Conservation (phyloP, 176 grass and related monocot species). For the Miscanthus lutarioriparius region DNA sequence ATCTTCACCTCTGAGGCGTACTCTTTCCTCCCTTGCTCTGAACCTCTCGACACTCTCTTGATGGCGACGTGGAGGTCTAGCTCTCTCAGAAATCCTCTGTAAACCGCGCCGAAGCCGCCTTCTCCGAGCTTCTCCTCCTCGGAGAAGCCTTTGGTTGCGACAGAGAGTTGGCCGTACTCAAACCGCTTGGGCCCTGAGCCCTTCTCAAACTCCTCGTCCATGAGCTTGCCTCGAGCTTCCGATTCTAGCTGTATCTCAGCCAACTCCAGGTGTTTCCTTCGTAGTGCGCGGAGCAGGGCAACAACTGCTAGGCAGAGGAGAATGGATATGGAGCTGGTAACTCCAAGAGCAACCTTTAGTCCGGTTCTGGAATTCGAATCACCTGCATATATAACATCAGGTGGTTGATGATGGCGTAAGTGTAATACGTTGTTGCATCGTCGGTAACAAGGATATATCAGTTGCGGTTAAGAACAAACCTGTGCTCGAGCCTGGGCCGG, state of each 20-base stretch:
- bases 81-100: slow-evolving; percentile 14
- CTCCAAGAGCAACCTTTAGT: background rate
- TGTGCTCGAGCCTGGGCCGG: background rate
- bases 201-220: slow-evolving; percentile 18
- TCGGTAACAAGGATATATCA: no score
- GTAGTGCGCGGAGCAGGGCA: background rate
- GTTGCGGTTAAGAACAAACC: no score
- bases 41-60: background rate
- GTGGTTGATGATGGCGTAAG: background rate
- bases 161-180: background rate
- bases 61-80: background rate
- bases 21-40: slow-evolving; percentile 39
- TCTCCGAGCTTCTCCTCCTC: slow-evolving; percentile 25
- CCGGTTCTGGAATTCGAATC: background rate
- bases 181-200: slow-evolving; percentile 1
- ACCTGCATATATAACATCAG: background rate
- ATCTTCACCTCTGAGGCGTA: slow-evolving; percentile 45
- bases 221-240: background rate
- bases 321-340: background rate
- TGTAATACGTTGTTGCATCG: no score
- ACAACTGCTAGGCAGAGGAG: background rate
- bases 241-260: background rate
- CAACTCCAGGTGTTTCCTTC: background rate
- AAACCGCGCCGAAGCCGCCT: slow-evolving; percentile 16
- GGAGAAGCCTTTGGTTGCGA: background rate